These are phyloP conservation scores for Microcyclosporella mali DNA, from an alignment of 2,329 filamentous ascomycete species.

Conservation along the genomic window DNA sequence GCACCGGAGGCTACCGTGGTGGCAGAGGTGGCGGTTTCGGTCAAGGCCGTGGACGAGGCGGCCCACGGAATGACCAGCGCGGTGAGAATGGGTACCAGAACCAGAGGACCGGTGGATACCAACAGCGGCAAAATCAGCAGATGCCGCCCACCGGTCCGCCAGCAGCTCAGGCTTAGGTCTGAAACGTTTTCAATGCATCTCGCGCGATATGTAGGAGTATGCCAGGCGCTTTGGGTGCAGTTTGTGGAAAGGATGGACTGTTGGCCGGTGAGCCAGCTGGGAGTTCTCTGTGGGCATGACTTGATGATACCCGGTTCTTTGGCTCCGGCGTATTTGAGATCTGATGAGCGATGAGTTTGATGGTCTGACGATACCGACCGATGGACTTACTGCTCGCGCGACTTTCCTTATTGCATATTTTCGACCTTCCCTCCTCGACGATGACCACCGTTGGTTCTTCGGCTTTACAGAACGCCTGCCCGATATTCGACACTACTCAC, in stretches of 20 bases:
- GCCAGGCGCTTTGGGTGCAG: conserved; percentile 17
- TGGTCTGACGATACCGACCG: conserved; percentile 9
- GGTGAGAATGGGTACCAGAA: conserved; percentile 28
- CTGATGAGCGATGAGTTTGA: conserved; percentile 15
- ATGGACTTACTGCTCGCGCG: conserved; percentile 12
- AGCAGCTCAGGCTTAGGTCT: conserved; percentile 25
- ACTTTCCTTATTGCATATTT: conserved; percentile 11
- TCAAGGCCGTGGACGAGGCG: conserved; percentile 25
- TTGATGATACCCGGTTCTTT: conserved; percentile 27
- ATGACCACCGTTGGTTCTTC: conserved; percentile 2
- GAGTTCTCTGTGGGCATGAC: conserved; percentile 23
- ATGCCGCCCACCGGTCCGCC: conserved; percentile 25
- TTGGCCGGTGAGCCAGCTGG: conserved; percentile 26
- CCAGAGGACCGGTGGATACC: conserved; percentile 26
- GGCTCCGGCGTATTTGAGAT: conserved; percentile 21
- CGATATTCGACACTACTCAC: conserved; percentile 3
- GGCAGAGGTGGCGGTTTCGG: conserved; percentile 30
- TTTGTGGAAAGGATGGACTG: conserved; percentile 14
- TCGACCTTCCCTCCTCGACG: conserved; percentile 10
- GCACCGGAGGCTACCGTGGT: conserved; percentile 28
- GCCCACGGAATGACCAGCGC: conserved; percentile 28
- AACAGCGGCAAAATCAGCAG: conserved; percentile 26
- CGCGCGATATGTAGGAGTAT: conserved; percentile 22
- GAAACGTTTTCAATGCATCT: conserved; percentile 12
- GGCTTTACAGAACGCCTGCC: conserved; percentile 8